These are phyloP conservation scores for Medicago truncatula DNA, from an alignment of 306 rosid species.

Conservation along the genomic window DNA sequence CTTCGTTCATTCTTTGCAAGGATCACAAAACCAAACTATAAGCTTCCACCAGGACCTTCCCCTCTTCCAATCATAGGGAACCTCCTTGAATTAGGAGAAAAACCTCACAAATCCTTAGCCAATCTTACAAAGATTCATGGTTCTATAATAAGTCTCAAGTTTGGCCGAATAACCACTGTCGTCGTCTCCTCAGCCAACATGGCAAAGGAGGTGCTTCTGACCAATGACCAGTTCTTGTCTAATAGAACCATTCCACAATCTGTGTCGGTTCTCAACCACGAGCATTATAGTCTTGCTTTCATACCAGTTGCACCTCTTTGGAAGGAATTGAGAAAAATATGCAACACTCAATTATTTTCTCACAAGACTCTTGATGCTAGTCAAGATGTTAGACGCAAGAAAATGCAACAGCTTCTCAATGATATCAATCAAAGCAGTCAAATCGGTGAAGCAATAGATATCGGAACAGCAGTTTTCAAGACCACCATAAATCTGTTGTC, in stretches of 20 bases:
- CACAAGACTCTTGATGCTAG: conserved; percentile 37
- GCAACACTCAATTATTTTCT: conserved; percentile 32
- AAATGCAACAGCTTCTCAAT: conserved; percentile 24
- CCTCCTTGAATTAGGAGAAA: conserved; percentile 38
- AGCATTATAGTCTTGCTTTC: conserved; percentile 34
- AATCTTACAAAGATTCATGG: conserved; percentile 41
- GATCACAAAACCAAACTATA: conserved; percentile 11
- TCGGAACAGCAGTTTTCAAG: conserved; percentile 37
- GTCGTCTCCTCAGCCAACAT: conserved; percentile 34
- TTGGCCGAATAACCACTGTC: conserved; percentile 33
- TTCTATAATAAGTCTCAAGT: conserved; percentile 31
- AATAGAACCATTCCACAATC: conserved; percentile 37
- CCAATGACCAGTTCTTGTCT: conserved; percentile 38
- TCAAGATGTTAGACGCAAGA: conserved; percentile 27
- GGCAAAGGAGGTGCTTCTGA: conserved; percentile 42
- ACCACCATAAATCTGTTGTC: conserved; percentile 38
- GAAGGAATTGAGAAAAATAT: conserved; percentile 36
- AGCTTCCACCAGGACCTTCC: conserved; percentile 41
- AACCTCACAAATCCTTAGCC: conserved; percentile 27
- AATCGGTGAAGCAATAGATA: conserved; percentile 32
- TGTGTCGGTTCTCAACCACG: conserved; percentile 32
- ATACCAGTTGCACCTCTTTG: conserved; percentile 41
- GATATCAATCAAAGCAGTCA: conserved; percentile 31
- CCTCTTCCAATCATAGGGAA: conserved; percentile 37
- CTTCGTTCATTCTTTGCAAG: conserved; percentile 8